These are phyloP conservation scores for Henningerozyma blattae DNA, from an alignment of 805 yeast genomes.

Conservation along the genomic window DNA sequence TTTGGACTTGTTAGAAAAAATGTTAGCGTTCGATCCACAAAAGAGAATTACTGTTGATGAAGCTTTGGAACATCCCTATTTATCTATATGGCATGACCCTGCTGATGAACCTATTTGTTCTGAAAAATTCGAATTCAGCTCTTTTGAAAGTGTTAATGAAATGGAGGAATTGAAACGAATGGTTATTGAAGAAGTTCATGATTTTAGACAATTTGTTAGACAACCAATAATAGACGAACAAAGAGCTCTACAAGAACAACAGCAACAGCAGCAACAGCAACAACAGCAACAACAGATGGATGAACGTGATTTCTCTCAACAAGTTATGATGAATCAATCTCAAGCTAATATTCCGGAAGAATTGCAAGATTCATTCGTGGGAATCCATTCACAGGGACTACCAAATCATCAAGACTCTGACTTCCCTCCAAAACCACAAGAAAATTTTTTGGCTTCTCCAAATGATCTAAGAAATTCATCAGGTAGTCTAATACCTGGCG, in stretches of 20 bases:
- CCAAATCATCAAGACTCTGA: constrained; percentile 30
- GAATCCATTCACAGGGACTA: constrained; percentile 36
- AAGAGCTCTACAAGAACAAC: constrained; percentile 10
- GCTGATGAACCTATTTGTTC: constrained; percentile 80
- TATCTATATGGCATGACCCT: constrained; percentile 86
- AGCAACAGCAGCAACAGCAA: constrained; percentile 17
- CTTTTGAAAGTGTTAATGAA: constrained; percentile 78
- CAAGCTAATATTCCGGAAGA: neutral
- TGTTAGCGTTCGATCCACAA: constrained; percentile 81
- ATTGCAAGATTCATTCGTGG: constrained; percentile 18
- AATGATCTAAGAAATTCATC: constrained; percentile 1
- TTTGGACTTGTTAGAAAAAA: constrained; percentile 60
- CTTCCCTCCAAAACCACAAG: constrained; percentile 54
- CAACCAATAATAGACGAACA: constrained; percentile 54
- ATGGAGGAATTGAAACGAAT: constrained; percentile 60
- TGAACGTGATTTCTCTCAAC: constrained; percentile 1
- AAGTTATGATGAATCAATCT: neutral
- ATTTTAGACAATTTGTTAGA: constrained; percentile 72
- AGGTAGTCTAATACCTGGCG: constrained; percentile 4
- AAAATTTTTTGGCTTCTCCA: constrained; percentile 26
- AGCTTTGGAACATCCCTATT: constrained; percentile 81
- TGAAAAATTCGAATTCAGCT: constrained; percentile 62
- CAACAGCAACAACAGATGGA: constrained; percentile 18
- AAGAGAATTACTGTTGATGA: constrained; percentile 78
- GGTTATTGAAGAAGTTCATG: constrained; percentile 68